Evolutionary conservation across 2,329 filamentous ascomycete genomes (phyloP), one percentile per base, ranked within the genome.

Genomic region (Madurella fahalii): DNA sequence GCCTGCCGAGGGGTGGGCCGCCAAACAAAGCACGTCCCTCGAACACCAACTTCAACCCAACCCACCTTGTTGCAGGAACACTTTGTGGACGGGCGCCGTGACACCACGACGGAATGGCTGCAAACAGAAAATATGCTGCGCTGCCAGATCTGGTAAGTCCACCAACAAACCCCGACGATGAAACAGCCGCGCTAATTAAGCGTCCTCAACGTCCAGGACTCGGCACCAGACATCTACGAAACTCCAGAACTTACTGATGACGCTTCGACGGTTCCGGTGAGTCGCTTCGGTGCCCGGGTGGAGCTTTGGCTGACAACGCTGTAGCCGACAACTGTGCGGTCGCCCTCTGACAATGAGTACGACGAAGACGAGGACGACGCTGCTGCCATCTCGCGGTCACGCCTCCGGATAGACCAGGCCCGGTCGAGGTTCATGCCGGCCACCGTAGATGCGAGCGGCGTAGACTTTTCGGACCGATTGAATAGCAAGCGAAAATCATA

Each of bases 191-290:
- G 57, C 60, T 54, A 55, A 59, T 56, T 50, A 56, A 12, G n/a
- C 48, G 32, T 34, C 40, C 63, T 18, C 20, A 31, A 4, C 4
- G 20, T 31, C 50, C 62, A 95, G 89, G 92, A 96, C 73, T 88
- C 87, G 52, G 91, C 92, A 30, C 92, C 92, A 62, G 94, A 97
- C 68, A 90, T 96, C 65, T 97, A 96, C 77, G 93, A 97, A 73
- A 97, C 94, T 15, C 92, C 93, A 61, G 92, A 95, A 53, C 77
- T 96, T 62, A 93, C 88, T 53, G 90, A 96, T 67, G 92, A 95
- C 71, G 88, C 84, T 60, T 95, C 91, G 18, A 96, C 91, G 46
- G 76, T 91, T 54, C 89, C 86, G 53, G 89, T 93, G 75, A 71
- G 82, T 71, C 43, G 44, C 40, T 9, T 18, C 18, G 5, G 41